Percentiles rank a stretch among this genome's conserved stretches.
Evolutionary conservation across 1,284 basidiomycete genomes (phyloP).

Genomic region (Coniferiporia weirii): DNA sequence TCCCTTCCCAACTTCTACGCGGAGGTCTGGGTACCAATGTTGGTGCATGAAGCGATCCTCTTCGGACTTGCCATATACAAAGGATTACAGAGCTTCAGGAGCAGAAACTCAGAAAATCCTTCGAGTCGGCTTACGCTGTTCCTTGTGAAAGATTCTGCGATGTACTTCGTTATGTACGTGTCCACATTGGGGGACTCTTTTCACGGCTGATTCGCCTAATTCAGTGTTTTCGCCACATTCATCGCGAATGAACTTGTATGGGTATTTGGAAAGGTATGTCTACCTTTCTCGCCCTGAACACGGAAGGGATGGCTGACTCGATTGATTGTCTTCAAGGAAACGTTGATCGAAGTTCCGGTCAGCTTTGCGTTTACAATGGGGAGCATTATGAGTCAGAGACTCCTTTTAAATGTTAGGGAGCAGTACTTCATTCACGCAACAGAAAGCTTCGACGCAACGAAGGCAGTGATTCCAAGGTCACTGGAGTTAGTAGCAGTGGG

Average conservation of each 20-base stretch:
- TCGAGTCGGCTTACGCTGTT: background rate
- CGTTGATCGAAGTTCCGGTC: no score
- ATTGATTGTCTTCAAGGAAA: background rate
- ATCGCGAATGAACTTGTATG: slow-evolving; percentile 1
- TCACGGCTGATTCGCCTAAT: no score
- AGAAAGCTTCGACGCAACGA: no score
- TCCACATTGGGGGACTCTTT: background rate
- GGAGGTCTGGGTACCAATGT: background rate
- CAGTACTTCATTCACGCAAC: background rate
- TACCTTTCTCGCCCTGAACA: background rate
- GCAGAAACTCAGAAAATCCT: no score
- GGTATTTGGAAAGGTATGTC: background rate
- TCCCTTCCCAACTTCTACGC: background rate
- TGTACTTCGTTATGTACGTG: background rate
- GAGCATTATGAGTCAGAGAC: slow-evolving; percentile 1
- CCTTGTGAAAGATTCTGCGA: background rate
- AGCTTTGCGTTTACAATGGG: slow-evolving; percentile 1
- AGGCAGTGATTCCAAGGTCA: no score
- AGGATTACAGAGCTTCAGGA: background rate
- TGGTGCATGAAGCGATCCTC: background rate
- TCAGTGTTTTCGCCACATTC: background rate
- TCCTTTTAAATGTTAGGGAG: background rate
- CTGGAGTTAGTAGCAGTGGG: no score
- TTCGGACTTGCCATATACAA: background rate
- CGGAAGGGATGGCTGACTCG: background rate